Conservation (phyloP, 2,329 filamentous ascomycete species). For the Bimuria novae-zelandiae region DNA sequence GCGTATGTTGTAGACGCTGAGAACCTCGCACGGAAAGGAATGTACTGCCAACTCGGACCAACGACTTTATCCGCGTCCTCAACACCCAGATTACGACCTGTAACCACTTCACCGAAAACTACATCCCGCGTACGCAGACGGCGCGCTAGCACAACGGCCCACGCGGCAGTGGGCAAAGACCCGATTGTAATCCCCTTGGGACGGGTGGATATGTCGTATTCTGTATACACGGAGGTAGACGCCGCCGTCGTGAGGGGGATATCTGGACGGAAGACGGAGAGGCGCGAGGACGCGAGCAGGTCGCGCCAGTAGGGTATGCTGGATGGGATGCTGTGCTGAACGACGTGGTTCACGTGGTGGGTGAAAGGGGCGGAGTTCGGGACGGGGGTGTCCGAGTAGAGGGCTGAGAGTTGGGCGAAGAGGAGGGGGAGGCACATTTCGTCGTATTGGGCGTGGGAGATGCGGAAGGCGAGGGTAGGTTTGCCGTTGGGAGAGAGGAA, state of each 20-base stretch:
- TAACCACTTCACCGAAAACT: conserved; percentile 69
- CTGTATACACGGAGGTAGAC: conserved; percentile 35
- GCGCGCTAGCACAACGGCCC: conserved; percentile 66
- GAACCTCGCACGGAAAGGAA: conserved; percentile 66
- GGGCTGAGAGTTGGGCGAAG: conserved; percentile 62
- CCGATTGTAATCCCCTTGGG: conserved; percentile 64
- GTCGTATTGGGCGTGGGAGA: conserved; percentile 73
- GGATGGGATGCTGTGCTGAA: conserved; percentile 47
- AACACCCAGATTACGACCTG: conserved; percentile 64
- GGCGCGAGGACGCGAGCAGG: conserved; percentile 60
- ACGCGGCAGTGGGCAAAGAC: conserved; percentile 69
- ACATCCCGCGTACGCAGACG: conserved; percentile 60
- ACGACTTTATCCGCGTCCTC: conserved; percentile 61
- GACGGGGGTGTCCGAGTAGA: conserved; percentile 51
- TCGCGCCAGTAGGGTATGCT: conserved; percentile 66
- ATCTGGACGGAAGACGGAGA: conserved; percentile 47
- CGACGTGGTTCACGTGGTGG: conserved; percentile 51
- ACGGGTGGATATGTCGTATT: conserved; percentile 48
- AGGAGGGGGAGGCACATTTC: conserved; percentile 69
- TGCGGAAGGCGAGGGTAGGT: conserved; percentile 60
- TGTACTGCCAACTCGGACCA: conserved; percentile 70
- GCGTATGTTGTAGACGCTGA: conserved; percentile 50
- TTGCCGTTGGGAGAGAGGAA: conserved; percentile 63
- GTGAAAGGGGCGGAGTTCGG: conserved; percentile 49
- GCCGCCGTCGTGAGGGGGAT: conserved; percentile 36